Conservation (phyloP, 352 stramenopile genomes). For the Plasmopara viticola region DNA sequence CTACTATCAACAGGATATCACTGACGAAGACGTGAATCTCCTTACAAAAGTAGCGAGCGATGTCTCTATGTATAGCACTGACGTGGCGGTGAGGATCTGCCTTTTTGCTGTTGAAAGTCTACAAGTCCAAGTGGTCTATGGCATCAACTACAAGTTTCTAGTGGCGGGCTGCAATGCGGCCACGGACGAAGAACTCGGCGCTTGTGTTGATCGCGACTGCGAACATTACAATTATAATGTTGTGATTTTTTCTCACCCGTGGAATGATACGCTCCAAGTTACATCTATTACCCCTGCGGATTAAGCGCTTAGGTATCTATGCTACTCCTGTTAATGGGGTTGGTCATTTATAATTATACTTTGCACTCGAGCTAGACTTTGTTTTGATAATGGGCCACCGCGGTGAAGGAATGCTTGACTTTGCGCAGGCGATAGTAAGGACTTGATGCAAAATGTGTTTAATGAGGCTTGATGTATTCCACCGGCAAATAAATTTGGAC, state of each 20-base stretch:
- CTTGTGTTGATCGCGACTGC: slow-evolving; percentile 38
- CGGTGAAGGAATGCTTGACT: too few species aligned
- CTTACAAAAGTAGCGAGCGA: slow-evolving; percentile 33
- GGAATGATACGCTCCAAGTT: slow-evolving; percentile 1
- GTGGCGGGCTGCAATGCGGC: slow-evolving; percentile 38
- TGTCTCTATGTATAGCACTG: slow-evolving; percentile 23
- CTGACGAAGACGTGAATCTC: slow-evolving; percentile 20
- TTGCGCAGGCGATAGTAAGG: too few species aligned
- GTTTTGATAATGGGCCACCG: too few species aligned
- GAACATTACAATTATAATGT: slow-evolving; percentile 1
- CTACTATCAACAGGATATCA: slow-evolving; percentile 20
- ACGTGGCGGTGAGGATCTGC: slow-evolving; percentile 32
- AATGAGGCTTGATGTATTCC: slow-evolving; percentile 4
- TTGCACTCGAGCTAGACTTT: background rate
- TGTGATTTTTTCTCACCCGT: background rate
- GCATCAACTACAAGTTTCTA: slow-evolving; percentile 58
- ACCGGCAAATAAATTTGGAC: background rate
- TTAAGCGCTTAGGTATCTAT: slow-evolving; percentile 7
- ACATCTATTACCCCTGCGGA: slow-evolving; percentile 9
- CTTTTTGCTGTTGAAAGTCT: slow-evolving; percentile 32
- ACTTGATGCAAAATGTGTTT: slow-evolving; percentile 1
- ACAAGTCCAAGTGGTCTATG: slow-evolving; percentile 36
- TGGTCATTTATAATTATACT: background rate
- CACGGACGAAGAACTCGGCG: slow-evolving; percentile 30
- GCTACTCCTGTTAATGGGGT: background rate